These are phyloP conservation scores for Suhomyces prunicola DNA, from an alignment of 805 yeast genomes.

Conservation along the genomic window DNA sequence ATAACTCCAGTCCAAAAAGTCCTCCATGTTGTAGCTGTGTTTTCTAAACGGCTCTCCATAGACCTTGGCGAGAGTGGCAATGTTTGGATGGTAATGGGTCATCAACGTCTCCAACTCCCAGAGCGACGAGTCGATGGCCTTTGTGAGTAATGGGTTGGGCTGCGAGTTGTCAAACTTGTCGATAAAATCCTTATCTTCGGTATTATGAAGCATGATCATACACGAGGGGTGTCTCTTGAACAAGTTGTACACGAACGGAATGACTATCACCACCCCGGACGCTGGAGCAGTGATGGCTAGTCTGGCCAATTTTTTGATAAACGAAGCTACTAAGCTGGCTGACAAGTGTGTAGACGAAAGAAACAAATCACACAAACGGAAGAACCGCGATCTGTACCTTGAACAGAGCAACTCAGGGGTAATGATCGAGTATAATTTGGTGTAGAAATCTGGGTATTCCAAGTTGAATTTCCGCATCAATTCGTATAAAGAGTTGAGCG, in stretches of 20 bases:
- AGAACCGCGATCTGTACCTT: conserved; percentile 79
- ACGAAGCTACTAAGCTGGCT: conserved; percentile 78
- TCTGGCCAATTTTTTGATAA: conserved; percentile 78
- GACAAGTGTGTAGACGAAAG: conserved; percentile 85
- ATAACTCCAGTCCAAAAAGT: conserved; percentile 90
- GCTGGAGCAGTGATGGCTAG: conserved; percentile 78
- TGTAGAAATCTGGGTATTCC: conserved; percentile 88
- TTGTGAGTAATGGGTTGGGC: conserved; percentile 70
- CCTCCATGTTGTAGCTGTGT: conserved; percentile 84
- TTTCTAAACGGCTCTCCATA: conserved; percentile 88
- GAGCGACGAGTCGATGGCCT: conserved; percentile 78
- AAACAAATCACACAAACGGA: conserved; percentile 82
- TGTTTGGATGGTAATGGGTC: conserved; percentile 91
- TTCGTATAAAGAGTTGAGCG: conserved; percentile 84
- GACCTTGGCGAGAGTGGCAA: conserved; percentile 85
- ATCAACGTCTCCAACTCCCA: conserved; percentile 87
- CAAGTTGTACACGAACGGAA: conserved; percentile 90
- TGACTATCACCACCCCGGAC: conserved; percentile 77
- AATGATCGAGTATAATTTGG: conserved; percentile 75
- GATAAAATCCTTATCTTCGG: conserved; percentile 23
- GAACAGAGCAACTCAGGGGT: conserved; percentile 75
- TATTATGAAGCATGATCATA: conserved; percentile 78
- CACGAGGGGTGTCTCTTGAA: conserved; percentile 91
- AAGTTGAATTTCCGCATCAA: conserved; percentile 77
- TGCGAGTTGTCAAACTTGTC: conserved; percentile 72